phyloP scores from a whole-genome alignment of 805 yeast genomes.

The Wickerhamomyces ciferrii region DNA sequence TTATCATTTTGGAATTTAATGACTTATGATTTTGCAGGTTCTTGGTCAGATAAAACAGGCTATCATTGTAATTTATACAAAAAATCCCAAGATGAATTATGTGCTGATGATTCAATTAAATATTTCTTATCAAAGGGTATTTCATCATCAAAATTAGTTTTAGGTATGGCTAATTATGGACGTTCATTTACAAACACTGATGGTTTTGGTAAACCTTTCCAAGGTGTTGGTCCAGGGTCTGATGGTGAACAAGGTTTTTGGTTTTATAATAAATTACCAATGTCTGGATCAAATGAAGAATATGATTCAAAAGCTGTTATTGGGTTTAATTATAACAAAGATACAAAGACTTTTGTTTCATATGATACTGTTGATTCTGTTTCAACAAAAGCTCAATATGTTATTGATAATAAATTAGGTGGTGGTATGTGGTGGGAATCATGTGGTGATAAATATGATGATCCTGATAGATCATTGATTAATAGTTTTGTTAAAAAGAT shows the following conservation, averaged over 20 bases:
- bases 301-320: constrained; percentile 51
- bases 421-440: constrained; percentile 98
- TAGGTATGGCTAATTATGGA: constrained; percentile 92
- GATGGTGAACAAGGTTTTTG: constrained; percentile 44
- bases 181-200: constrained; percentile 40
- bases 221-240: constrained; percentile 37
- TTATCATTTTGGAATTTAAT: constrained; percentile 78
- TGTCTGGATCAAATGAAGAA: constrained; percentile 34
- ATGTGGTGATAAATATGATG: constrained; percentile 52
- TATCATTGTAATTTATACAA: constrained; percentile 67
- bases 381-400: constrained; percentile 54
- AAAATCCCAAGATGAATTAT: constrained; percentile 30
- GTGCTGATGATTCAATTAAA: constrained; percentile 43
- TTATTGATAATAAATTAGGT: constrained; percentile 42
- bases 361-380: constrained; percentile 64
- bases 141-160: constrained; percentile 43
- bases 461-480: constrained; percentile 34
- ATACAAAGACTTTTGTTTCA: constrained; percentile 37
- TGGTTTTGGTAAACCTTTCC: constrained; percentile 37
- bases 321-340: constrained; percentile 43
- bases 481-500: constrained; percentile 35
- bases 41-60: constrained; percentile 58
- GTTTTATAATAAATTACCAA: constrained; percentile 53
- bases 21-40: constrained; percentile 87
- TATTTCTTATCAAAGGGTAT: constrained; percentile 39